Evolutionary conservation across 169 alveolate genomes (phyloP), one percentile per base, ranked within the genome.

Genomic region (Cytauxzoon felis): DNA sequence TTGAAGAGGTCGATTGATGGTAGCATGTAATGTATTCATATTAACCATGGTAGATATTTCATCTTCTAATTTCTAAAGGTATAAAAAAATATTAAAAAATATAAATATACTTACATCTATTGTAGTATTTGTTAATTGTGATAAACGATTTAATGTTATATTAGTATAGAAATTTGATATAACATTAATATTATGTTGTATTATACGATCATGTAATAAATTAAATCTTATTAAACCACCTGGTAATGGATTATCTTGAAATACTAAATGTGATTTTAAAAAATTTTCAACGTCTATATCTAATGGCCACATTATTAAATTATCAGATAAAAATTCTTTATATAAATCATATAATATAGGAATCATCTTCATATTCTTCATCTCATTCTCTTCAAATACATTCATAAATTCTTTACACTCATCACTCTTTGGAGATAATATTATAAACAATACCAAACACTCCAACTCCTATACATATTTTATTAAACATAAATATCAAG

Each of bases 141-240:
- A 24, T 38, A 87, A 64, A 26, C 92, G 72, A 29, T 23, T 24
- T 23, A 82, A 62, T 0, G 75, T 59, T 0, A 82, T 41, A 43
- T 66, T 49, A 41, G 69, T 64, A 79, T 87, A 87, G 60, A 68
- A 81, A 42, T 78, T 79, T 40, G 86, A 69, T 3, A 71, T 75
- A 24, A 87, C 72, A 51, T 66, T 80, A 9, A 87, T 59, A 63
- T 87, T 82, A 73, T 87, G 92, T 59, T 81, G 91, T 43, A 87
- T 58, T 38, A 82, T 87, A n/a, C 89, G 80, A 68, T 81, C 83
- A 51, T 61, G 52, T 36, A 87, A 71, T 33, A 58, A 11, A 21
- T 53, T 38, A 61, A 71, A 47, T 41, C 89, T 61, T 27, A 65
- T 67, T 23, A 33, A 29, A 0, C 88, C 90, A 2, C 83, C 65